These are phyloP conservation scores for Abelmoschus esculentus DNA, from an alignment of 345 rosid genomes.

Conservation along the genomic window DNA sequence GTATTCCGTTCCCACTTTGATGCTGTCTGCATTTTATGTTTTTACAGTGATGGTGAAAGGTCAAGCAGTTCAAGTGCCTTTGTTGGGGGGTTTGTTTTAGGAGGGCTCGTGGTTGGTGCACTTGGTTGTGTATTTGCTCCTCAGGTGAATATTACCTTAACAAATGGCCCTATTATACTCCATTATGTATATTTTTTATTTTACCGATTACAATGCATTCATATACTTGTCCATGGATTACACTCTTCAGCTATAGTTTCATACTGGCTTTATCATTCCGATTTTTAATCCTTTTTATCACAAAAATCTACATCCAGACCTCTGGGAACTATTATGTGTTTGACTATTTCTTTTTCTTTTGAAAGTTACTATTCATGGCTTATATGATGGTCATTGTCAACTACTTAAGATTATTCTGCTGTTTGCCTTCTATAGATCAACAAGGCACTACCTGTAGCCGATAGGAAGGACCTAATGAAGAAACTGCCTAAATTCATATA, in stretches of 20 bases:
- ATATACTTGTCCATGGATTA: neutral
- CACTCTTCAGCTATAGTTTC: neutral
- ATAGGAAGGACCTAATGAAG: slow-evolving; percentile 83
- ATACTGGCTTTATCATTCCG: neutral
- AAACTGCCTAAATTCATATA: slow-evolving; percentile 93
- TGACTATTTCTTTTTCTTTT: neutral
- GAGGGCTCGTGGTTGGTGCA: slow-evolving; percentile 81
- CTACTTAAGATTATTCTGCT: slow-evolving; percentile 9
- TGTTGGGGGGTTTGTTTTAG: slow-evolving; percentile 87
- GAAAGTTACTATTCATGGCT: neutral
- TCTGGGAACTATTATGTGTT: neutral
- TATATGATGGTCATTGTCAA: neutral
- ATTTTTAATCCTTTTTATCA: neutral
- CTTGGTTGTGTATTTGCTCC: slow-evolving; percentile 97
- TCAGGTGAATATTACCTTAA: slow-evolving; percentile 41
- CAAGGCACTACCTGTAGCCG: slow-evolving; percentile 70
- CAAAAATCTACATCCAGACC: neutral
- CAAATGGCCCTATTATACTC: slow-evolving; percentile 9
- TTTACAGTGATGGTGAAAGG: slow-evolving; percentile 54
- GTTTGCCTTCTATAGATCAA: slow-evolving; percentile 47
- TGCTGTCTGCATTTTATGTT: slow-evolving; percentile 6
- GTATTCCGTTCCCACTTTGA: neutral
- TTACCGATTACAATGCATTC: neutral
- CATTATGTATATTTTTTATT: neutral
- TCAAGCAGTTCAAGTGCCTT: slow-evolving; percentile 52